Base-by-base conservation (phyloP, 1,284 basidiomycete species). In the Rhodotorula glutinis region DNA sequence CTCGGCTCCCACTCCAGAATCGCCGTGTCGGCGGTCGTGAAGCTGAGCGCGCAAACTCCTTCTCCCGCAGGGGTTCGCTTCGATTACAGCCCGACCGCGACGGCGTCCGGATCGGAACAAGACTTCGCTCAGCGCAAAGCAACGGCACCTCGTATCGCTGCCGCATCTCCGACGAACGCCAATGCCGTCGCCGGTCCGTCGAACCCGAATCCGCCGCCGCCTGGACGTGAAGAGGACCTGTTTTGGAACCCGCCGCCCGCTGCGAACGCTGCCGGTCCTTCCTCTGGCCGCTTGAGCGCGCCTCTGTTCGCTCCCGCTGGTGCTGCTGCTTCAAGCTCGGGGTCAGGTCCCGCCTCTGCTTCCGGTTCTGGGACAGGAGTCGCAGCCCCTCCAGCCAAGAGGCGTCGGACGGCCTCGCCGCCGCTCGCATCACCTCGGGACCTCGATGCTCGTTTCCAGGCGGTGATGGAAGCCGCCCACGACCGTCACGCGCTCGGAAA, bases 121-220 rank as follows among this genome's bases (percentile, higher is more conserved):
- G 43, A 16, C 43, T 44, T 16, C 9, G 7, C 33, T 38, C 33
- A 5, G 33, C 33, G 33, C 33, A 44, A 16, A 44, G 43, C 41
- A 9, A 43, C 49, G 1, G 25, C 13, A 17, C 3, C 11, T 51
- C 49, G 27, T 17, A 47, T 11, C 46, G 46, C 16, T n/a, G 13
- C 46, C 11, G n/a, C 46, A 7, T 13, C 7, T 47, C 21, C 46
- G 10, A 51, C 30, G 21, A 3, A 16, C 4, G 41, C 54, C 41
- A 29, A 46, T 10, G 52, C 53, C 14, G 46, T 57, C 56, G 55
- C 62, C 29, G 55, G 56, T 2, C 62, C 62, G 21, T 52, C 62
- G 13, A 57, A 53, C 33, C 55, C 62, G 16, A 63, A 52, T n/a
- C 55, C 62, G n/a, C 3, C 9, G 1, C 56, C 57, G 7, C 47